Conservation (phyloP, 2,329 filamentous ascomycete species). For the Cadophora sp. region DNA sequence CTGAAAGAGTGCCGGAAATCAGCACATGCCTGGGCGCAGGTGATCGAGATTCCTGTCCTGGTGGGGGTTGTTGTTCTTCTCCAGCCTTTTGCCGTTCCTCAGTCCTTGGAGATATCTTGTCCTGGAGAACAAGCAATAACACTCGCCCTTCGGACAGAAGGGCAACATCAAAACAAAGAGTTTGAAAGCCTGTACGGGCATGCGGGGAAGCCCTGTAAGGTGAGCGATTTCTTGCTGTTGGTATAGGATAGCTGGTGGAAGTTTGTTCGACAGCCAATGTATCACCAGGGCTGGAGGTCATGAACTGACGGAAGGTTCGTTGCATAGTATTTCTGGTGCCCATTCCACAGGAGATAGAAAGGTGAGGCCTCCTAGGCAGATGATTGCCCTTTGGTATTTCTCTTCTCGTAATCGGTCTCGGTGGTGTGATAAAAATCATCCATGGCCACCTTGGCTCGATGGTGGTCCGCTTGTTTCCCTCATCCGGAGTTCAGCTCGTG, state of each 20-base stretch:
- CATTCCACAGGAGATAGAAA: not conserved
- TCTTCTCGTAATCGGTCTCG: not conserved
- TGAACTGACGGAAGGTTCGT: not conserved
- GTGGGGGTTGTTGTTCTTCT: not conserved
- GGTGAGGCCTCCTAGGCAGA: not conserved
- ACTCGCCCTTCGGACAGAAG: not conserved
- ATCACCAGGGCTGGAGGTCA: not conserved
- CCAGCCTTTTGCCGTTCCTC: not conserved
- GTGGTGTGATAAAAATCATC: not conserved
- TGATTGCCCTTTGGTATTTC: slow-evolving; percentile 1
- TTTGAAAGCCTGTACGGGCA: not conserved
- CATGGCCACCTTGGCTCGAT: not conserved
- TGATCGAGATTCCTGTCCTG: not conserved
- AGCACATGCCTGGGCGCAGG: not conserved
- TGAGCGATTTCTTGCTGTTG: not conserved
- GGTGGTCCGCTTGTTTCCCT: not conserved
- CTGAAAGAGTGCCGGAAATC: not conserved
- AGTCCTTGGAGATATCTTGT: not conserved
- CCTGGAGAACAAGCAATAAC: not conserved
- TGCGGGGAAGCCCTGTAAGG: not conserved
- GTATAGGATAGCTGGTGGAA: not conserved
- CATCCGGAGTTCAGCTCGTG: not conserved
- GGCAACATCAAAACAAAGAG: not conserved
- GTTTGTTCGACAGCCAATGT: not conserved
- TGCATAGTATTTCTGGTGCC: not conserved